Evolutionary conservation across 768 basidiomycete genomes (phyloP).

Genomic region (Coprinopsis sp.): DNA sequence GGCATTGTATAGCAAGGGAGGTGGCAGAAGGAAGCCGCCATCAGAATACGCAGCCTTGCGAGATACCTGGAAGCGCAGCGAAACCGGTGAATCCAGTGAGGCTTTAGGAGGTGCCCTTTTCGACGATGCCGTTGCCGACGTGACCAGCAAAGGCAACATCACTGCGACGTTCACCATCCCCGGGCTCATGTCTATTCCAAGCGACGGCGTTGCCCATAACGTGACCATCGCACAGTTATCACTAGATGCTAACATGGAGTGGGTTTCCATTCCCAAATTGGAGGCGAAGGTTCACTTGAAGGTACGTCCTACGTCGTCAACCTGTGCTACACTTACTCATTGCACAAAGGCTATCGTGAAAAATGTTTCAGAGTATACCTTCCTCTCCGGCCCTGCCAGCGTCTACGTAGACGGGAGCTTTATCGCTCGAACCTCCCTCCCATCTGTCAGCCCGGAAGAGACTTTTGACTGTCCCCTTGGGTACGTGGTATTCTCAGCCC

Average conservation of each 20-base stretch:
- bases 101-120: too few species aligned
- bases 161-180: conserved; percentile 39
- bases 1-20: not conserved
- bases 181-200: conserved; percentile 37
- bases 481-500: conserved; percentile 21
- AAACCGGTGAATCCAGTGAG: too few species aligned
- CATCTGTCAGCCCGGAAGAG: conserved; percentile 37
- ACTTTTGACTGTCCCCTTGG: conserved; percentile 42
- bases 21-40: not conserved
- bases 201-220: conserved; percentile 34
- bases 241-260: conserved; percentile 34
- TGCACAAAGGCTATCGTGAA: conserved; percentile 43
- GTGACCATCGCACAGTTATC: conserved; percentile 35
- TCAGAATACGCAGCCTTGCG: not conserved
- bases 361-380: conserved; percentile 49
- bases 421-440: conserved; percentile 42
- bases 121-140: too few species aligned
- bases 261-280: conserved; percentile 36
- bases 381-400: conserved; percentile 43
- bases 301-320: conserved; percentile 17
- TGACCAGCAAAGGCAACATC: conserved; percentile 27
- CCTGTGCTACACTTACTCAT: not conserved
- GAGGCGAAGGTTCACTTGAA: conserved; percentile 36
- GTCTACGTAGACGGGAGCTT: conserved; percentile 56
- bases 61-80: not conserved